These are phyloP conservation scores for Pseudovirgaria hyperparasitica DNA, from an alignment of 2,329 filamentous ascomycete species.

Conservation along the genomic window DNA sequence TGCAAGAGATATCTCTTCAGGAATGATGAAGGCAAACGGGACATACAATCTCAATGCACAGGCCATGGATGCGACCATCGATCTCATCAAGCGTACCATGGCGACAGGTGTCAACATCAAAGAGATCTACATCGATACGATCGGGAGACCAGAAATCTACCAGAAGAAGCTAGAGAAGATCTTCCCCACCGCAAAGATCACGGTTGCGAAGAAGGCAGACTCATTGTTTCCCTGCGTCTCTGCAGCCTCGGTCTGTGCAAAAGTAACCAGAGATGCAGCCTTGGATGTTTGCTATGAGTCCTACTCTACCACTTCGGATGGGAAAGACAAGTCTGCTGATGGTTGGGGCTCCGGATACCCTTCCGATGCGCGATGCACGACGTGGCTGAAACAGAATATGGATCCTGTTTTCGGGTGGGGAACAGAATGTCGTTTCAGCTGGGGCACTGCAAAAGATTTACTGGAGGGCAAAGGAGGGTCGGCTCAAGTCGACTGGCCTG, in stretches of 20 bases:
- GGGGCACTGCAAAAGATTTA: conserved; percentile 91
- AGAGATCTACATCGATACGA: conserved; percentile 92
- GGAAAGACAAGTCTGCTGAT: conserved; percentile 22
- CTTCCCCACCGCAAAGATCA: conserved; percentile 55
- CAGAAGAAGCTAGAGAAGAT: conserved; percentile 72
- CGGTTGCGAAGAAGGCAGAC: conserved; percentile 64
- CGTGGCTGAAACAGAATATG: conserved; percentile 78
- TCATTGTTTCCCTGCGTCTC: conserved; percentile 85
- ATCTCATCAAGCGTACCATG: conserved; percentile 66
- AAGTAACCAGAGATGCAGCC: conserved; percentile 86
- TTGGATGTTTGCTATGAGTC: conserved; percentile 64
- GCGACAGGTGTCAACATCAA: conserved; percentile 66
- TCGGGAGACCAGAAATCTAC: conserved; percentile 71
- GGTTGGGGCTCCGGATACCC: conserved; percentile 91
- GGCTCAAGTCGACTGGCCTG: conserved; percentile 75
- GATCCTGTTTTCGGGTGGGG: conserved; percentile 95
- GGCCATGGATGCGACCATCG: conserved; percentile 82
- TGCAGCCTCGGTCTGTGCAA: conserved; percentile 87
- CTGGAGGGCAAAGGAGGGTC: conserved; percentile 60
- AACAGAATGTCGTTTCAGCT: conserved; percentile 83
- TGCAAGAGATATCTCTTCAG: conserved; percentile 66
- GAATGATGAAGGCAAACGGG: conserved; percentile 54
- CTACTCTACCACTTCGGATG: conserved; percentile 24
- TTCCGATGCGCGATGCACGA: conserved; percentile 65
- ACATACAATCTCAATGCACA: conserved; percentile 91